A percentile compares a stretch with the other conserved stretches of the same genome.
These are phyloP conservation scores for Tilletia setariae DNA, from an alignment of 1,284 basidiomycete genomes.

Conservation along the genomic window DNA sequence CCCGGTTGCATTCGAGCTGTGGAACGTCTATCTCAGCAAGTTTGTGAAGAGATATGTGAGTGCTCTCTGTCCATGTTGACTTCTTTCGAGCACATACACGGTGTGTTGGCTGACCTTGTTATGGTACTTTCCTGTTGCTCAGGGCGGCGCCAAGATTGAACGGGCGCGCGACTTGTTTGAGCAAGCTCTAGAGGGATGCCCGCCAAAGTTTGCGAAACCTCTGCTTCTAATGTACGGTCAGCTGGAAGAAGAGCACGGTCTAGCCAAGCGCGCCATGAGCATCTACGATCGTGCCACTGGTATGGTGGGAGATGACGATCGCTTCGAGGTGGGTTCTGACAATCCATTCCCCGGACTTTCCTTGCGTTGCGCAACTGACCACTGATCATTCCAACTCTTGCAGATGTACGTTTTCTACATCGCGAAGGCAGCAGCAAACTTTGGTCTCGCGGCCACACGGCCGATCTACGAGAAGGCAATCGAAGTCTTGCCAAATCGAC, in stretches of 20 bases:
- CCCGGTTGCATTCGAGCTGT: conserved; percentile 96
- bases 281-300: conserved; percentile 90
- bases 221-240: conserved; percentile 92
- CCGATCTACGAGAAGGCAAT: conserved; percentile 97
- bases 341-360: no score
- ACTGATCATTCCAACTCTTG: conserved; percentile 17
- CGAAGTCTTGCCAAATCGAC: conserved; percentile 82
- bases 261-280: conserved; percentile 92
- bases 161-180: conserved; percentile 94
- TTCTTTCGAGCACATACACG: neutral
- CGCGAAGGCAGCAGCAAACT: conserved; percentile 91
- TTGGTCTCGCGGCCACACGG: conserved; percentile 90
- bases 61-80: conserved; percentile 27
- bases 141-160: conserved; percentile 91
- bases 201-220: conserved; percentile 87
- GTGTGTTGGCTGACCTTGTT: neutral
- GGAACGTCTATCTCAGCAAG: conserved; percentile 98
- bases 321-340: conserved; percentile 73
- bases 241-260: conserved; percentile 88
- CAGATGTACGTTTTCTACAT: conserved; percentile 97
- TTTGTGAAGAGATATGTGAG: conserved; percentile 92
- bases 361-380: no score
- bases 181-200: conserved; percentile 94
- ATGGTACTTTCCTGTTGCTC: neutral
- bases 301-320: conserved; percentile 81